Evolutionary conservation across 371 early-diverging fungal genomes (phyloP).

Genomic region (Cokeromyces recurvatus): DNA sequence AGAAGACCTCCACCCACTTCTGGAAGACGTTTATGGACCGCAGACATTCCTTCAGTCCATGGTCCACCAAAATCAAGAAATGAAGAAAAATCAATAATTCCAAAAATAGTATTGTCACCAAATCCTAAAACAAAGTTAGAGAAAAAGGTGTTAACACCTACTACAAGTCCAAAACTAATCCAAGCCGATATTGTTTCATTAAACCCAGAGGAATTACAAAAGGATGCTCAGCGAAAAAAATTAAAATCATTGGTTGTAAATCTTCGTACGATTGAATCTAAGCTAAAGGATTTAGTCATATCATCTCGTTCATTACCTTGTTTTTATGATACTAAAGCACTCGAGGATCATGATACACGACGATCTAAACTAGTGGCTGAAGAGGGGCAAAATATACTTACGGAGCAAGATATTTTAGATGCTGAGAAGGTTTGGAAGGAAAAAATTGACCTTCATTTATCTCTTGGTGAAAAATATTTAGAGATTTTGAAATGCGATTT

Average conservation of each 20-base stretch:
- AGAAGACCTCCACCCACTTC: conserved; percentile 1
- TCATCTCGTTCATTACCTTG: conserved; percentile 6
- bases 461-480: conserved; percentile 45
- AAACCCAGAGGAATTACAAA: not conserved
- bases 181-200: too few relatives aligned
- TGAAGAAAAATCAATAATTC: not conserved
- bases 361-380: not conserved
- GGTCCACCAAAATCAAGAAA: not conserved
- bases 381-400: not conserved
- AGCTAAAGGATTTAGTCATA: conserved; percentile 11
- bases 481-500: conserved; percentile 48
- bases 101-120: too few relatives aligned
- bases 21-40: conserved; percentile 9
- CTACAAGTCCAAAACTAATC: not conserved
- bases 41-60: not conserved
- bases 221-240: conserved; percentile 14
- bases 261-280: conserved; percentile 26
- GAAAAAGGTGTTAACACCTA: not conserved
- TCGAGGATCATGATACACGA: not conserved
- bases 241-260: conserved; percentile 16
- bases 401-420: conserved; percentile 15
- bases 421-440: conserved; percentile 27
- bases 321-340: conserved; percentile 2
- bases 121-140: too few relatives aligned
- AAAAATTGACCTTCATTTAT: conserved; percentile 34